Conservation (phyloP, 2,329 filamentous ascomycete genomes). For the Periconia sp. region DNA sequence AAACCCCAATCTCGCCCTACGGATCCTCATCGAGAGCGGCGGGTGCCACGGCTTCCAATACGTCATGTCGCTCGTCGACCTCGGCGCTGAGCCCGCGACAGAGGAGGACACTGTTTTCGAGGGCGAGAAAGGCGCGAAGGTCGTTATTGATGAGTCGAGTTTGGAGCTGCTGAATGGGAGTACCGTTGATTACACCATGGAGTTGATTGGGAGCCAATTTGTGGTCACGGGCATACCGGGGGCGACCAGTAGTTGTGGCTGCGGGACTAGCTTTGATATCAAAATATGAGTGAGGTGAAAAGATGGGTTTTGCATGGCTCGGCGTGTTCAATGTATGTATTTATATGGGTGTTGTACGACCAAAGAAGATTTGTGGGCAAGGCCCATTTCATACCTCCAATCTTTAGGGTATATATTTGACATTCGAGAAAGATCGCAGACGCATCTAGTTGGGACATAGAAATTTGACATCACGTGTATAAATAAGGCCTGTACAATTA, state of each 20-base stretch:
- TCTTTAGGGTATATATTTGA: too few species aligned
- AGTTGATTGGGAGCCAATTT: slow-evolving; percentile 93
- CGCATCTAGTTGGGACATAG: too few species aligned
- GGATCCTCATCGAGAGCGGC: slow-evolving; percentile 87
- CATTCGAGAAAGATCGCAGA: too few species aligned
- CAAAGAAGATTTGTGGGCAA: too few species aligned
- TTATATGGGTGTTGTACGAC: too few species aligned
- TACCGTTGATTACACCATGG: slow-evolving; percentile 94
- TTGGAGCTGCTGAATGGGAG: slow-evolving; percentile 88
- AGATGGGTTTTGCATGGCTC: background rate
- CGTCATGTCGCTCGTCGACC: slow-evolving; percentile 78
- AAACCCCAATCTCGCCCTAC: slow-evolving; percentile 82
- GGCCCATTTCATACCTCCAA: too few species aligned
- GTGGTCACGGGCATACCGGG: slow-evolving; percentile 93
- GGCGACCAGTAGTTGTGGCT: slow-evolving; percentile 93
- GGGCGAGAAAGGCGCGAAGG: slow-evolving; percentile 67
- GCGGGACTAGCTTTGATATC: slow-evolving; percentile 96
- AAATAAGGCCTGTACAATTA: too few species aligned
- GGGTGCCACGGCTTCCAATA: slow-evolving; percentile 99
- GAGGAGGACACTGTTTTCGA: slow-evolving; percentile 90
- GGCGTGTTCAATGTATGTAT: background rate
- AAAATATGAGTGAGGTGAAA: slow-evolving; percentile 49
- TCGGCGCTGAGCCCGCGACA: slow-evolving; percentile 48
- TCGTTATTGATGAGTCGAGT: slow-evolving; percentile 86
- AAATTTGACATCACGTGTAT: too few species aligned